phyloP scores from a whole-genome alignment of 78 protist genomes.

The Emiliania huxleyi region DNA sequence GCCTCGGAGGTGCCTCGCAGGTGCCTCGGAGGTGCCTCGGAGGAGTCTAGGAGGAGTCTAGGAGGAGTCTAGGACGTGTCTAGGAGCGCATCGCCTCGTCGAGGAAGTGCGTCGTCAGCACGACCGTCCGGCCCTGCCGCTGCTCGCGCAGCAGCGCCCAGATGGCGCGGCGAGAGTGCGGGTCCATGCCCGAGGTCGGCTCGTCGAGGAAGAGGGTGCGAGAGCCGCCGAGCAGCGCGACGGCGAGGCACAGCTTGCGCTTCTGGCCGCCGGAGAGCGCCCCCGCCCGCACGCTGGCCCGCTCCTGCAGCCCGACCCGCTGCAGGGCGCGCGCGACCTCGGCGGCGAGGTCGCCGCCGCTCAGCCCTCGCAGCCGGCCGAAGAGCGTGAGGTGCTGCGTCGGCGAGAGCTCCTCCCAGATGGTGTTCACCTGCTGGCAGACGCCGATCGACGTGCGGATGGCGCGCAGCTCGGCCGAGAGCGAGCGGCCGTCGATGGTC shows the following conservation, averaged over 20 bases:
- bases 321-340: background rate
- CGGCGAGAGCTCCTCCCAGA: slow-evolving; percentile 72
- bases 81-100: too few relatives aligned
- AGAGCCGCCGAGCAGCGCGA: slow-evolving; percentile 72
- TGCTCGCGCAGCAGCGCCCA: slow-evolving; percentile 37
- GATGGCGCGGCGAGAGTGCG: slow-evolving; percentile 52
- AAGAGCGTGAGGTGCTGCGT: slow-evolving; percentile 77
- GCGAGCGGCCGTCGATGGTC: background rate
- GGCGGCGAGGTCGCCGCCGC: background rate
- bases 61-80: too few relatives aligned
- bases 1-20: too few relatives aligned
- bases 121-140: slow-evolving; percentile 23
- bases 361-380: slow-evolving; percentile 67
- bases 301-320: background rate
- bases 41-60: too few relatives aligned
- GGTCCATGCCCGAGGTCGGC: slow-evolving; percentile 62
- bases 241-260: slow-evolving; percentile 79
- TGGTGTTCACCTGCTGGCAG: slow-evolving; percentile 65
- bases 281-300: slow-evolving; percentile 9
- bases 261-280: slow-evolving; percentile 77
- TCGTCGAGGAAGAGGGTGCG: slow-evolving; percentile 51
- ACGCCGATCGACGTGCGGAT: slow-evolving; percentile 75
- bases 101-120: slow-evolving; percentile 70
- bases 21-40: too few relatives aligned
- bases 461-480: slow-evolving; percentile 31